Base-by-base conservation (phyloP, 352 stramenopile genomes). In the Peronosclerospora sorghi region DNA sequence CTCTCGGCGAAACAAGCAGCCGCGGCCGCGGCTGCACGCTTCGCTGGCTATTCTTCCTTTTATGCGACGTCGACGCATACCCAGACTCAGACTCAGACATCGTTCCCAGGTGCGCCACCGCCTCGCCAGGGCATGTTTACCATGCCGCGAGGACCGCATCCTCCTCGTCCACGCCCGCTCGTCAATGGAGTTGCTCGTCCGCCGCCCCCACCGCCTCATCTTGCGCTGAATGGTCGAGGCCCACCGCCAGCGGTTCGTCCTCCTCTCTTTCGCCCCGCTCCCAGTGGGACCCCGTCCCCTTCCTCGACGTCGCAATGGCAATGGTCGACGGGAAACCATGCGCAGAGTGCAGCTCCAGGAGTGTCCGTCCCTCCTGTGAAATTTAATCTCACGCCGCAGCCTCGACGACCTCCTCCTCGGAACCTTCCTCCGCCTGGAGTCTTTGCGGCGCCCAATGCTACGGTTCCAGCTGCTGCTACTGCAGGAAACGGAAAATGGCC, bases 401-500 rank as follows among this genome's bases (percentile, higher is more conserved):
- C 12, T 38, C 46, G 48, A 30, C 45, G 48, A n/a, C 45, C 45
- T 0, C 41, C 51, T 13, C 45, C 51, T 9, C 53, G 55, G 17
- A 48, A 34, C 32, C 59, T 58, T 0, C 41, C 54, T 17, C 57
- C 67, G 1, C 38, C 45, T 28, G 30, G 32, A 8, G 32, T 29
- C 1, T 51, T 63, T 18, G 19, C 51, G 17, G 44, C 35, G 21
- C 41, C 55, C 2, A 37, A 18, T 3, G 41, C 59, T 32, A 20
- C 56, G n/a, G 14, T 18, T 24, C 17, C 34, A 40, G 34, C 50
- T 34, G 37, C 41, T 0, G 26, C 55, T 15, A 54, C 60, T 29
- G 54, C 32, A 35, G 47, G 55, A 21, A 82, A 64, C 43, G 66
- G 56, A 32, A 89, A 94, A 56, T 94, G 81, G 81, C 81, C 81